Evolutionary conservation across 208 protist species (phyloP).

Genomic region (Porcisia deanei): DNA sequence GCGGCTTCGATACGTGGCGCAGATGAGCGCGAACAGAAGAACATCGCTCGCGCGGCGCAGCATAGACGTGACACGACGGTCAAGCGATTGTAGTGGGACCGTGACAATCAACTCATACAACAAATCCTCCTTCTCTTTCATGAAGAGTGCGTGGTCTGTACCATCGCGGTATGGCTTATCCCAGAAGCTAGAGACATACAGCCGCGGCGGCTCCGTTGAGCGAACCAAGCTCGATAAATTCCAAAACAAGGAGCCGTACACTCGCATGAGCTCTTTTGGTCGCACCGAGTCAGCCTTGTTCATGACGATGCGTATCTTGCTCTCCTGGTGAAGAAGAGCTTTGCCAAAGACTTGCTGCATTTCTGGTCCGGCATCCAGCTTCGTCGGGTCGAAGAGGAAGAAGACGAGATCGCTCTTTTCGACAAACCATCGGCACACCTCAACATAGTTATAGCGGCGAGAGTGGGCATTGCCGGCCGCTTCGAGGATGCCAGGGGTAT

Average conservation of each 20-base stretch:
- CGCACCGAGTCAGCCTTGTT: slow-evolving; percentile 97
- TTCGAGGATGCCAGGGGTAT: slow-evolving; percentile 97
- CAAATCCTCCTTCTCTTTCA: slow-evolving; percentile 86
- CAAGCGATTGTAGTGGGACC: slow-evolving; percentile 85
- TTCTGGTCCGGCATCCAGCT: slow-evolving; percentile 93
- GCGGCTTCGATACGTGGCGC: slow-evolving; percentile 47
- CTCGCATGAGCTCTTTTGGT: slow-evolving; percentile 95
- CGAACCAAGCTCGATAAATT: slow-evolving; percentile 94
- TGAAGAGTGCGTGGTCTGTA: slow-evolving; percentile 88
- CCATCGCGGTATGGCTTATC: slow-evolving; percentile 76
- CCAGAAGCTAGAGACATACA: slow-evolving; percentile 98
- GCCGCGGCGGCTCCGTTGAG: slow-evolving; percentile 95
- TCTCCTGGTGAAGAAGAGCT: slow-evolving; percentile 86
- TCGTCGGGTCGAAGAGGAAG: slow-evolving; percentile 98
- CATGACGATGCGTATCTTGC: slow-evolving; percentile 96
- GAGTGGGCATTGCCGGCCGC: slow-evolving; percentile 71
- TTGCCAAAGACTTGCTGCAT: slow-evolving; percentile 70
- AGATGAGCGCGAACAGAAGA: slow-evolving; percentile 86
- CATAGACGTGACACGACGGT: slow-evolving; percentile 92
- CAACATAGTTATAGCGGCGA: slow-evolving; percentile 76
- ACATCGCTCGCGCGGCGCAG: slow-evolving; percentile 76
- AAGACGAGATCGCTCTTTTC: slow-evolving; percentile 95
- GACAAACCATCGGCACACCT: slow-evolving; percentile 93
- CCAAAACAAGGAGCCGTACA: slow-evolving; percentile 98
- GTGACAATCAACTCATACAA: slow-evolving; percentile 81